phyloP scores from a whole-genome alignment of 1,284 basidiomycete genomes.

The Rhodotorula sp. region DNA sequence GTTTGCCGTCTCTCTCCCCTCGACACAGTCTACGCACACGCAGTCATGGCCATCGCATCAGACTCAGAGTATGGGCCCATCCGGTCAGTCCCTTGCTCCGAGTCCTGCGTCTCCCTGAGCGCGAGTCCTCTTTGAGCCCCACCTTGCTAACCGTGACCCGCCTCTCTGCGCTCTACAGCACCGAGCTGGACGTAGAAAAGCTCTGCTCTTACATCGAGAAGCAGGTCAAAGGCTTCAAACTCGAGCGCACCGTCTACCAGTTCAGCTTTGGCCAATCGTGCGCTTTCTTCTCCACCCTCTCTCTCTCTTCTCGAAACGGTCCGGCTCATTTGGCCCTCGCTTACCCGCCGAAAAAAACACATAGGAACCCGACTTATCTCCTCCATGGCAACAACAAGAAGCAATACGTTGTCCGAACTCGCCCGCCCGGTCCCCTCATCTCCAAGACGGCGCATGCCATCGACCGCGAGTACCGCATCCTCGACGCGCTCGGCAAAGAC shows the following conservation, averaged over 20 bases:
- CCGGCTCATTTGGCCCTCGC: not conserved
- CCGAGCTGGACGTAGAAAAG: slow-evolving; percentile 19
- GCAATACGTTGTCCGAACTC: slow-evolving; percentile 85
- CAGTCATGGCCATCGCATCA: not conserved
- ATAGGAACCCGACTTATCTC: slow-evolving; percentile 96
- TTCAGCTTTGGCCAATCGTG: slow-evolving; percentile 61
- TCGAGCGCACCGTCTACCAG: slow-evolving; percentile 79
- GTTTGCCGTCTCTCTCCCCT: not conserved
- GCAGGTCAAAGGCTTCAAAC: slow-evolving; percentile 53
- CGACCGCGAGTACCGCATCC: slow-evolving; percentile 83
- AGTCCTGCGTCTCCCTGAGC: not conserved
- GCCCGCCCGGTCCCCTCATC: slow-evolving; percentile 82
- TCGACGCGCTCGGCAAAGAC: slow-evolving; percentile 69
- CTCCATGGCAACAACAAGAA: slow-evolving; percentile 65
- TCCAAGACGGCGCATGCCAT: slow-evolving; percentile 89
- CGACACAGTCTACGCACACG: not conserved
- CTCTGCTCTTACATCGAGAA: slow-evolving; percentile 21
- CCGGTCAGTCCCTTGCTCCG: not conserved
- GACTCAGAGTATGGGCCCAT: not conserved
- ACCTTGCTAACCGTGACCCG: not conserved
- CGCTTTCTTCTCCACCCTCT: not conserved
- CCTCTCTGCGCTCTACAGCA: slow-evolving; percentile 4
- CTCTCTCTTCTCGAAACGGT: not conserved
- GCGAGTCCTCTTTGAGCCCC: not conserved
- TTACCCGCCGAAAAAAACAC: slow-evolving; percentile 49